Evolutionary conservation across 2,329 filamentous ascomycete genomes (phyloP), one percentile per base, ranked within the genome.

Genomic region (Ascomycota sp.): DNA sequence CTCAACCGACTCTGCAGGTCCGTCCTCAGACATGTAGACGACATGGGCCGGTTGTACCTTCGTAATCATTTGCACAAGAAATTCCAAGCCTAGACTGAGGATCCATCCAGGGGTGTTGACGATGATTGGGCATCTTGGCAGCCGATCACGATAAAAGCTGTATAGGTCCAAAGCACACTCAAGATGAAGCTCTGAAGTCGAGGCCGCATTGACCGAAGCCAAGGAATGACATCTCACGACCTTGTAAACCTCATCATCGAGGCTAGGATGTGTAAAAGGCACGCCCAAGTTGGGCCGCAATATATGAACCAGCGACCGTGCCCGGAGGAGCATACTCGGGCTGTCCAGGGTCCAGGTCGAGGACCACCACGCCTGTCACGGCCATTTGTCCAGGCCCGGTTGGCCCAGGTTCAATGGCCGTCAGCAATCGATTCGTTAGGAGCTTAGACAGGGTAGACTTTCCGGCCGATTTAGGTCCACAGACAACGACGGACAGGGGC

Each of bases 101-200:
- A 80, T 64, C 72, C 76, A 82, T 3, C 76, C 75, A 1, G 76
- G 69, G 0, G 74, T 78, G 43, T 86, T 85, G 41, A 86, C 60
- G 6, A 86, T 49, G 0, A 85, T 52, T 0, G 76, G 70, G 9
- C 50, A 56, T 7, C 53, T 50, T 0, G 55, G 45, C 5, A 61
- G 40, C 5, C 43, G 46, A 6, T 56, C 57, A 17, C 52, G 57
- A 43, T 77, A 78, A 24, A 64, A 57, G 0, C 59, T 50, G 32
- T 71, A 61, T 0, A 89, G 58, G 36, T 83, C 69, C 8, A 61
- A 45, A 0, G 65, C 66, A 36, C 75, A 79, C 9, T 64, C 59
- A 2, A 73, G 46, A 40, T 77, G 85, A 31, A 81, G 63, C 4
- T 65, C 65, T 4, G 73, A 65, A 35, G 82, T 70, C 8, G 72